Conservation (phyloP, 345 rosid genomes). For the Anacardium occidentale region DNA sequence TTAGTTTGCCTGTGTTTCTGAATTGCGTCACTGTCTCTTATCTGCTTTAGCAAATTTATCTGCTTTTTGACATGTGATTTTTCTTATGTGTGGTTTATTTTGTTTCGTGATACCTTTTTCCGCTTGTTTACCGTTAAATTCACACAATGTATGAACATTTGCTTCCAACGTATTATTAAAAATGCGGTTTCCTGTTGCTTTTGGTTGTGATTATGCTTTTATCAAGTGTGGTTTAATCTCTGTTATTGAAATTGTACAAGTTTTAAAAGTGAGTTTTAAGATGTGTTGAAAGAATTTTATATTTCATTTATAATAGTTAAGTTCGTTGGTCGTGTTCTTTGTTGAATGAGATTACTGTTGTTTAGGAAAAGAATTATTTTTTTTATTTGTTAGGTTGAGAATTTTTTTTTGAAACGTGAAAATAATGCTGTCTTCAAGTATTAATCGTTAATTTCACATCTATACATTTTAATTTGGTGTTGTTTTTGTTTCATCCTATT, state of each 20-base stretch:
- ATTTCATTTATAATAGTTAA: background rate
- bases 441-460: constrained; percentile 9
- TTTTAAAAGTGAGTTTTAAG: background rate
- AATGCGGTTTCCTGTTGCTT: constrained; percentile 13
- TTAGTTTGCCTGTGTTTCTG: constrained; percentile 4
- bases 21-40: constrained; percentile 1
- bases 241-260: background rate
- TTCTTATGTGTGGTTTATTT: background rate
- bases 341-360: background rate
- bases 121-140: constrained; percentile 24
- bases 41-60: constrained; percentile 4
- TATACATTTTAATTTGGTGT: constrained; percentile 9
- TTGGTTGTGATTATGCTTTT: constrained; percentile 11
- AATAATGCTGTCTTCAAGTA: background rate
- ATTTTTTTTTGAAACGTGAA: background rate
- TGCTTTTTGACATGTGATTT: constrained; percentile 21
- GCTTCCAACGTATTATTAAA: background rate
- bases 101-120: background rate
- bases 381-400: constrained; percentile 3
- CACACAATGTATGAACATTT: constrained; percentile 33
- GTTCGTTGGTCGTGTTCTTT: constrained; percentile 6
- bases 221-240: background rate
- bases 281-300: background rate
- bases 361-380: background rate
- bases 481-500: constrained; percentile 1